Percentiles rank a stretch among this genome's conserved stretches.
These are phyloP conservation scores for Capsicum chinense DNA, from an alignment of 257 asterid genomes.

Conservation along the genomic window DNA sequence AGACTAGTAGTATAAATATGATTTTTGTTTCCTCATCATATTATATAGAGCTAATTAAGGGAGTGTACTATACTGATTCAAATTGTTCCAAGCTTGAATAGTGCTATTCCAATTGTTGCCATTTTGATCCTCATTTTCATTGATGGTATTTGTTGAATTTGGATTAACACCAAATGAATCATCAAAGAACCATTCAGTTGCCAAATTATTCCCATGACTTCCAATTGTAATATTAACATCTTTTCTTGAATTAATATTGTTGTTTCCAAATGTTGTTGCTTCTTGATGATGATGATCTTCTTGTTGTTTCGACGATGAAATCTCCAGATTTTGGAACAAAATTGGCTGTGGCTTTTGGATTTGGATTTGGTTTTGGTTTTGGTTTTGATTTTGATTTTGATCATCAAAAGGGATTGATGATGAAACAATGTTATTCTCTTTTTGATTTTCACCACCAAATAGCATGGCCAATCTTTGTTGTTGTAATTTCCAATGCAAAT, in stretches of 20 bases:
- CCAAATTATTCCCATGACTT: slow-evolving; percentile 42
- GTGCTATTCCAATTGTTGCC: slow-evolving; percentile 57
- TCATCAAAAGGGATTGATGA: slow-evolving; percentile 32
- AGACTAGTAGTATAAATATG: slow-evolving; percentile 14
- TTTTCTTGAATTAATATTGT: slow-evolving; percentile 39
- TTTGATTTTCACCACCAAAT: slow-evolving; percentile 47
- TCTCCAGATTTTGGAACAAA: slow-evolving; percentile 64
- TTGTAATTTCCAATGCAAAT: slow-evolving; percentile 85
- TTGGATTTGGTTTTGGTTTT: slow-evolving; percentile 20
- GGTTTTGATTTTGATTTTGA: not conserved
- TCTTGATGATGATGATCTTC: slow-evolving; percentile 32
- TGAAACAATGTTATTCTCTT: slow-evolving; percentile 29
- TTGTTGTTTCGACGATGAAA: slow-evolving; percentile 35
- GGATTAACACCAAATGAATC: slow-evolving; percentile 45
- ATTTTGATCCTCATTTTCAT: slow-evolving; percentile 40
- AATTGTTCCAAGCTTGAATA: slow-evolving; percentile 63
- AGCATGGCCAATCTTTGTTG: slow-evolving; percentile 78
- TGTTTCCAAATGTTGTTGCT: not conserved
- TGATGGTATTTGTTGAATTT: slow-evolving; percentile 42
- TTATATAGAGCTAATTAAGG: slow-evolving; percentile 39
- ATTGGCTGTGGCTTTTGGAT: slow-evolving; percentile 68
- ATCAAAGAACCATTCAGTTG: slow-evolving; percentile 80
- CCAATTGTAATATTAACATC: slow-evolving; percentile 30
- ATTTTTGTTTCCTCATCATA: not conserved
- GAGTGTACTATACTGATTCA: slow-evolving; percentile 58